Base-by-base conservation (phyloP, 495 filamentous ascomycete genomes). In the Stereocaulon alpinum region DNA sequence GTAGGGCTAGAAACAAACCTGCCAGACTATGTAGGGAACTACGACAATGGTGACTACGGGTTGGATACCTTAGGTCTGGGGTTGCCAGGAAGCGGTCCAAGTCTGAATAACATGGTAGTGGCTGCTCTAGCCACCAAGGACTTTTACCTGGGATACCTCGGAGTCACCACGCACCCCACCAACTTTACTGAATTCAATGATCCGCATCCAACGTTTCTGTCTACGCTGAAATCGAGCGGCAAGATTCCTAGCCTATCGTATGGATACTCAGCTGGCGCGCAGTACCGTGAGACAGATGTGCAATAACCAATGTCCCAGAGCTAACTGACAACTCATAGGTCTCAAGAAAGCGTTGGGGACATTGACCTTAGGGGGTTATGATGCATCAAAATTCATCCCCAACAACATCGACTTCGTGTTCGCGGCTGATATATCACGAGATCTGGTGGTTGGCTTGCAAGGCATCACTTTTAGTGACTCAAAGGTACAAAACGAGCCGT, bases 311-410 rank as follows among this genome's bases (percentile, higher is more conserved):
- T 17, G 43, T 44, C 3, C 40, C 34, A 37, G 7, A 29, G 12
- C 2, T 55, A 1, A 27, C 20, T 60, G 17, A 44, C 41, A 4
- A 11, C n/a, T 30, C 11, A 2, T 29, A 64, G 62, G 59, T 17
- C 65, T 77, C 14, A 75, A 76, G 50, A 70, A 74, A 40, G 74
- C 77, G 4, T 71, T 76, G 55, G 76, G 71, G 17, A 76, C 75
- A 49, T 67, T 84, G 9, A 82, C 81, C n/a, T 73, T 84, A 24
- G 80, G 80, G 18, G 81, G 81, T 2, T 84, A 82, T 64, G 81
- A 84, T 63, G 65, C 72, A 3, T 77, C 79, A 0, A 69, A 74
- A 40, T 82, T 80, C 63, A 68, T 68, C 15, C 72, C 76, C 0
- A 82, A 80, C 63, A 60, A 77, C 42, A 65, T 79, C 41, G 67